Base-by-base conservation (phyloP, 1,284 basidiomycete species). In the Sanghuangporus sanghuang region DNA sequence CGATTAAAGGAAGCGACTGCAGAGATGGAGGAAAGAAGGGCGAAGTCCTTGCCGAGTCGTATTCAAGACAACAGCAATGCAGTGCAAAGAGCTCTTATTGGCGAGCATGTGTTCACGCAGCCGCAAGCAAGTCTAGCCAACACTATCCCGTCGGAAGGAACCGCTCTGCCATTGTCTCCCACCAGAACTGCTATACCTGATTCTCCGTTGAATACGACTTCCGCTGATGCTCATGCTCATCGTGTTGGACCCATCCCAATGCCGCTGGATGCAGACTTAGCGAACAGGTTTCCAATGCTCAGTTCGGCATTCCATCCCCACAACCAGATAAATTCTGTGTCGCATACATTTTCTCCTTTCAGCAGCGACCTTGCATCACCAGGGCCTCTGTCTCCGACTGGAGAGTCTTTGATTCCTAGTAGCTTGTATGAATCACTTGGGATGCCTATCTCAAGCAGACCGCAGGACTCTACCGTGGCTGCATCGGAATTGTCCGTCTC, bases 371-470 rank as follows among this genome's bases (percentile, higher is more conserved):
- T 72, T 49, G 65, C 68, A 12, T 72, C 75, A 21, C 70, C 75
- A 23, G 61, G 61, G 39, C 85, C 85, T 69, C 59, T 76, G 16
- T 77, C 78, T 27, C 80, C 79, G 3, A 76, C 77, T 12, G 77
- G 80, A 6, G 75, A 81, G 59, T 79, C 80, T n/a, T 75, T 83
- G 61, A 84, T 89, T 64, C 83, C 85, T 38, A 80, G 79, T 56
- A 80, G 81, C 67, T 75, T 87, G 49, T 83, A 86, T 68, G 77
- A 78, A 55, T 82, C 86, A 16, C 73, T 89, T 12, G 85, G 88
- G 63, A 67, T 59, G 48, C 32, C 38, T 27, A n/a, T 27, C 32
- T 36, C 46, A 32, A 44, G 16, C 14, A 36, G 36, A 7, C 55
- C 64, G 18, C 55, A 55, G 48, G 38, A 52, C 7, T 70, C 69